phyloP scores from a whole-genome alignment of 176 grass and related monocot genomes.

The Saccharum officinarum region DNA sequence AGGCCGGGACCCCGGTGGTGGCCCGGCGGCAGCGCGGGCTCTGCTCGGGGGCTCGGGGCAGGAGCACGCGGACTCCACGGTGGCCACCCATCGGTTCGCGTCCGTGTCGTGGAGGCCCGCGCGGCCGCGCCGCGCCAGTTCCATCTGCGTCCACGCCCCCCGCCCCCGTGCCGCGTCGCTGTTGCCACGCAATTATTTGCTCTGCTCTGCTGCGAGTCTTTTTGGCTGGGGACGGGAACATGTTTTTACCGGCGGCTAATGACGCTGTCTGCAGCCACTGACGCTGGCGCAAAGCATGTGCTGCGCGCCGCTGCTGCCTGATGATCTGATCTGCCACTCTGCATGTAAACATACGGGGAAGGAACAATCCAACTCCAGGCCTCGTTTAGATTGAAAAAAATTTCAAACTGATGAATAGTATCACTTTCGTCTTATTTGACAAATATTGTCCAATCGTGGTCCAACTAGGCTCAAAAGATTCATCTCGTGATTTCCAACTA shows the following conservation, averaged over 20 bases:
- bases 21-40: not conserved
- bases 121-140: not conserved
- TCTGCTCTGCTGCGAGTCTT: not conserved
- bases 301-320: not conserved
- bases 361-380: not conserved
- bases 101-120: not conserved
- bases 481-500: too few relatives aligned
- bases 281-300: not conserved
- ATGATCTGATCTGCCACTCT: too few relatives aligned
- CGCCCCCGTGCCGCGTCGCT: slow-evolving; percentile 3
- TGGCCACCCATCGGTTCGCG: not conserved
- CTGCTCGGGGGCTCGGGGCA: not conserved
- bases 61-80: not conserved
- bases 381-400: too few relatives aligned
- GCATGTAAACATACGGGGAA: too few relatives aligned
- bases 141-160: not conserved
- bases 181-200: slow-evolving; percentile 18
- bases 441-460: too few relatives aligned
- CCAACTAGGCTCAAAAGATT: too few relatives aligned
- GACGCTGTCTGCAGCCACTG: not conserved
- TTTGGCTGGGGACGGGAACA: not conserved
- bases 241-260: slow-evolving; percentile 3
- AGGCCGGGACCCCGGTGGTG: not conserved
- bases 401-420: too few relatives aligned
- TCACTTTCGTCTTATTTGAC: too few relatives aligned